phyloP scores from a whole-genome alignment of 306 rosid species.

The Cicer cuneatum region DNA sequence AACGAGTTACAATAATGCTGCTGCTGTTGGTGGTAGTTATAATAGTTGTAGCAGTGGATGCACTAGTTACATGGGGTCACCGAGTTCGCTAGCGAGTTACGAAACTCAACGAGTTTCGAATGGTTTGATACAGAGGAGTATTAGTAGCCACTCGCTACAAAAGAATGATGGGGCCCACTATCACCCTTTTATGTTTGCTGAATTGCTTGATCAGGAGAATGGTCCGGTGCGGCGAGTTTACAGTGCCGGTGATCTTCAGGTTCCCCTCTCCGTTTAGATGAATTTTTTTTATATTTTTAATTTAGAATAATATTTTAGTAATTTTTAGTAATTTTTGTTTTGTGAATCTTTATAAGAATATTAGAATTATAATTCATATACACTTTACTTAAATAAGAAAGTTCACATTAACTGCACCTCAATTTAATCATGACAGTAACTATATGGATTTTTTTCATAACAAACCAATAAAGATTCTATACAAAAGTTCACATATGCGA shows the following conservation, averaged over 20 bases:
- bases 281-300: too few species aligned
- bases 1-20: constrained; percentile 47
- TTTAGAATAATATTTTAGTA: too few species aligned
- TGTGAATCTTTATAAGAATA: too few species aligned
- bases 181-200: constrained; percentile 47
- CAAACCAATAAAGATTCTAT: too few species aligned
- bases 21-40: not conserved
- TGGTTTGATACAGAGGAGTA: constrained; percentile 60
- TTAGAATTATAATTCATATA: too few species aligned
- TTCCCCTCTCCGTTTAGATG: not conserved
- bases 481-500: too few species aligned
- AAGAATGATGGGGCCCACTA: constrained; percentile 53
- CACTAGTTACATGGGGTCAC: constrained; percentile 66
- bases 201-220: constrained; percentile 47
- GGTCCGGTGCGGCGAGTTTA: constrained; percentile 68
- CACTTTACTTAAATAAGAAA: too few species aligned
- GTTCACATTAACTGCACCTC: too few species aligned
- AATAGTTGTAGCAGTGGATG: constrained; percentile 70
- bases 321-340: too few species aligned
- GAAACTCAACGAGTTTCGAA: constrained; percentile 32
- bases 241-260: constrained; percentile 89
- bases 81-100: constrained; percentile 55
- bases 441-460: too few species aligned
- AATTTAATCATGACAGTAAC: too few species aligned
- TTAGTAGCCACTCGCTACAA: constrained; percentile 67